Evolutionary conservation across 1,139 yeast genomes (phyloP), one percentile per base, ranked within the genome.

Genomic region (Torulaspora pretoriensis): DNA sequence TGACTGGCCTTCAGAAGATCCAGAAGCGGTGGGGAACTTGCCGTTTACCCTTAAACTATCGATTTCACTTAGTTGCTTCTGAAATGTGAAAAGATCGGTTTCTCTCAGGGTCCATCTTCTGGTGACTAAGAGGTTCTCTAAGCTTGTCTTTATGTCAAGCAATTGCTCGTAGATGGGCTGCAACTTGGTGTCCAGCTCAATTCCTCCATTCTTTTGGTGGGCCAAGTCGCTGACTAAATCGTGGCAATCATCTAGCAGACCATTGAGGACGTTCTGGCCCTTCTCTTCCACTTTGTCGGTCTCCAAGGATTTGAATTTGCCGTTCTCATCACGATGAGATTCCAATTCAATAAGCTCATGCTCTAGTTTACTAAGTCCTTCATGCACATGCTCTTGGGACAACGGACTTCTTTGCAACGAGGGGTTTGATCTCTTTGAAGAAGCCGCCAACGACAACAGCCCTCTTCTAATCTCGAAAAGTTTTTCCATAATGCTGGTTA

Each of bases 61-160:
- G 51, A 90, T 81, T 47, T 74, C 76, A 57, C 81, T 81, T 52
- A 90, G 70, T 51, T 73, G 74, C 59, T 82, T 79, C 65, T 89
- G 95, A 63, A 85, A 90, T 43, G 76, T 75, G 68, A 85, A 92
- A 54, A 92, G 72, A 67, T 92, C 98, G 0, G 97, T 92, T 61
- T 89, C 96, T 60, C 98, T 78, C 67, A 92, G 72, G 1, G 97
- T 90, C 98, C 98, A 92, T 64, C 97, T 78, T 68, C 96, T 81
- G 3, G 98, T 92, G 28, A 92, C 79, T 53, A 89, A 72, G 54
- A 92, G 70, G 55, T 86, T 87, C 57, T 87, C 96, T 51, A 92
- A 72, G 16, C 81, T 82, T 22, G 78, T 72, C 64, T 88, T 87
- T 55, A 88, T 72, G 36, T 75, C 78, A 29, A 78, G 70, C 53